These are phyloP conservation scores for Collariella sp. DNA, from an alignment of 495 filamentous ascomycete genomes.

Conservation along the genomic window DNA sequence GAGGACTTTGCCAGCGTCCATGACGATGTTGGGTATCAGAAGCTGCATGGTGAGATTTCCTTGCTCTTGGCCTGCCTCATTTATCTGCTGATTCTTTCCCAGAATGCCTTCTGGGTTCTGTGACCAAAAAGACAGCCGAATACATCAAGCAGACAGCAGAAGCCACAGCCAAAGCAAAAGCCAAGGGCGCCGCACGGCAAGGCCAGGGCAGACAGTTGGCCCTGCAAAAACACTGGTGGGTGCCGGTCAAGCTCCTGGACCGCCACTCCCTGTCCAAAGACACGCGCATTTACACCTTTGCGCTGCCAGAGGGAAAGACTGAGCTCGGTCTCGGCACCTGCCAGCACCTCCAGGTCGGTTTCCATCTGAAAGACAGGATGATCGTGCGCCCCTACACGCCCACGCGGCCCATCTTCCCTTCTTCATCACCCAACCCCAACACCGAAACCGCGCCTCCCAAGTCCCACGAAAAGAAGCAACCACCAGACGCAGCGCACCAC, in stretches of 20 bases:
- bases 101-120: conserved; percentile 31
- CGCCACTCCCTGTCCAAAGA: conserved; percentile 17
- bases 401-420: conserved; percentile 1
- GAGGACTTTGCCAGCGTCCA: conserved; percentile 9
- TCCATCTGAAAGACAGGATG: conserved; percentile 25
- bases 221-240: conserved; percentile 11
- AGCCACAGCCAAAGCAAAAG: conserved; percentile 17
- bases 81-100: not conserved
- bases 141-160: conserved; percentile 29
- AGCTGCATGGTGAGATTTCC: not conserved
- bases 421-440: not conserved
- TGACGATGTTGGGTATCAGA: conserved; percentile 7
- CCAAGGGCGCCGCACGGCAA: not conserved
- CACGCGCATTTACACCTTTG: conserved; percentile 26
- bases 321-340: conserved; percentile 27
- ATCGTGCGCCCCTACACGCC: conserved; percentile 16
- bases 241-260: conserved; percentile 20
- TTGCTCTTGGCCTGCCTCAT: not conserved
- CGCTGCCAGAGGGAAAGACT: conserved; percentile 15
- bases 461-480: not conserved
- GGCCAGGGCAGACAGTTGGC: not conserved
- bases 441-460: not conserved
- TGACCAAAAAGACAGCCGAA: conserved; percentile 30
- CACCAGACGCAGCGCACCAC: not conserved
- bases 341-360: conserved; percentile 29